phyloP scores from a whole-genome alignment of 495 filamentous ascomycete genomes.

The Talaromyces thailandensis region DNA sequence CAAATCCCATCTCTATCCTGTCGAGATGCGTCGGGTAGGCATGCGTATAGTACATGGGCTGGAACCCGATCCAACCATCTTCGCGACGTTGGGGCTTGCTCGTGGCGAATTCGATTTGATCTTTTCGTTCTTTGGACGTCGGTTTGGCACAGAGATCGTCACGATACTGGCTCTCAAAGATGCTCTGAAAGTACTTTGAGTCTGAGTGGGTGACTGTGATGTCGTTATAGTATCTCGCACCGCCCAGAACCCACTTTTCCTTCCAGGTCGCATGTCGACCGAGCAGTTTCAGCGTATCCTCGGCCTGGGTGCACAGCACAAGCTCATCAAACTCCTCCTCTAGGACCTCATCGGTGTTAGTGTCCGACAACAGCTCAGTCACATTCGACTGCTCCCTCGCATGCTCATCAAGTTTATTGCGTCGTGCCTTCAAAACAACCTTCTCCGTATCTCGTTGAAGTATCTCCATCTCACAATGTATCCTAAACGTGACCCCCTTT shows the following conservation, averaged over 20 bases:
- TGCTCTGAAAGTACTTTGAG: constrained; percentile 59
- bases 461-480: constrained; percentile 54
- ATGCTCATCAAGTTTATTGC: background rate
- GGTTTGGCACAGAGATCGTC: constrained; percentile 39
- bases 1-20: constrained; percentile 82
- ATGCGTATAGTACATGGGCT: constrained; percentile 79
- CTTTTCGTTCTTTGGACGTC: constrained; percentile 34
- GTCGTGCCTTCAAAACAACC: constrained; percentile 30
- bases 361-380: background rate
- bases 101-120: constrained; percentile 45
- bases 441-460: constrained; percentile 47
- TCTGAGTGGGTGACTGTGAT: constrained; percentile 79
- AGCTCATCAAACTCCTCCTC: constrained; percentile 58
- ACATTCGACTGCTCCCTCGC: background rate
- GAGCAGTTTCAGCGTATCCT: constrained; percentile 61
- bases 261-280: constrained; percentile 50
- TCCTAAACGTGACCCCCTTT: constrained; percentile 55
- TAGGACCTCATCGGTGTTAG: constrained; percentile 16
- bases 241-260: constrained; percentile 60
- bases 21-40: constrained; percentile 51
- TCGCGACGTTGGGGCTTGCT: constrained; percentile 23
- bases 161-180: constrained; percentile 66
- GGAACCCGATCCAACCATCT: constrained; percentile 43
- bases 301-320: constrained; percentile 60
- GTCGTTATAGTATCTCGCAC: constrained; percentile 73